Evolutionary conservation across 2,329 filamentous ascomycete genomes (phyloP).

Genomic region (Fusarium longipes): DNA sequence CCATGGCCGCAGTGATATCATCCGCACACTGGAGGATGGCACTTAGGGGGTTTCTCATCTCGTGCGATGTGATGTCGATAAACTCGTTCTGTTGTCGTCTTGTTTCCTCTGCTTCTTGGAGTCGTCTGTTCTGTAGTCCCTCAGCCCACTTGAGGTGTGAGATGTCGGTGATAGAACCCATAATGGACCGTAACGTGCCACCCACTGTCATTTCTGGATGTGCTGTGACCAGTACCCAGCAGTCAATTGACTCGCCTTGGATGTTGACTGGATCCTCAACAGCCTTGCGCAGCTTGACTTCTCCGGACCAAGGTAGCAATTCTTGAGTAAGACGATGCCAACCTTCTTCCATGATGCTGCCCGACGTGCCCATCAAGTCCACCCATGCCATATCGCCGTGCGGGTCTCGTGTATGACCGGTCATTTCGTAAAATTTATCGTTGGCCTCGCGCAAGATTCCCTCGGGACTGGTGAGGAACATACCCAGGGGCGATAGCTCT

Average conservation of each 20-base stretch:
- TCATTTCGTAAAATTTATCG: slow-evolving; percentile 61
- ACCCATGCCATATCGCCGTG: slow-evolving; percentile 57
- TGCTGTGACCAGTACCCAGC: slow-evolving; percentile 56
- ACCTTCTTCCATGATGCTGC: slow-evolving; percentile 48
- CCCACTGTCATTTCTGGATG: slow-evolving; percentile 50
- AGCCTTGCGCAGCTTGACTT: slow-evolving; percentile 55
- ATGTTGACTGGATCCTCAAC: slow-evolving; percentile 5
- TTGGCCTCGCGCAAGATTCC: slow-evolving; percentile 58
- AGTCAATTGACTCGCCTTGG: slow-evolving; percentile 54
- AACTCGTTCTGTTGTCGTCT: slow-evolving; percentile 69
- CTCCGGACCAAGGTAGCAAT: slow-evolving; percentile 52
- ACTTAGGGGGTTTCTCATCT: slow-evolving; percentile 77
- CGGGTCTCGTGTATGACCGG: slow-evolving; percentile 53
- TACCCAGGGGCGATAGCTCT: slow-evolving; percentile 52
- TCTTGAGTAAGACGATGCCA: slow-evolving; percentile 54
- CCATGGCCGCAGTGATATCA: slow-evolving; percentile 66
- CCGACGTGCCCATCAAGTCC: slow-evolving; percentile 54
- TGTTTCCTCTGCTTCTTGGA: slow-evolving; percentile 53
- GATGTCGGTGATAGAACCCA: slow-evolving; percentile 58
- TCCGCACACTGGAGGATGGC: slow-evolving; percentile 79
- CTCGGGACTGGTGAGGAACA: slow-evolving; percentile 55
- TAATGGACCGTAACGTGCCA: slow-evolving; percentile 52
- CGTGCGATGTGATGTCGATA: slow-evolving; percentile 77
- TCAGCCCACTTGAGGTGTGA: slow-evolving; percentile 58
- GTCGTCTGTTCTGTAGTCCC: slow-evolving; percentile 51